phyloP scores from a whole-genome alignment of 116 monocot species.

The Phalaenopsis hybrid region DNA sequence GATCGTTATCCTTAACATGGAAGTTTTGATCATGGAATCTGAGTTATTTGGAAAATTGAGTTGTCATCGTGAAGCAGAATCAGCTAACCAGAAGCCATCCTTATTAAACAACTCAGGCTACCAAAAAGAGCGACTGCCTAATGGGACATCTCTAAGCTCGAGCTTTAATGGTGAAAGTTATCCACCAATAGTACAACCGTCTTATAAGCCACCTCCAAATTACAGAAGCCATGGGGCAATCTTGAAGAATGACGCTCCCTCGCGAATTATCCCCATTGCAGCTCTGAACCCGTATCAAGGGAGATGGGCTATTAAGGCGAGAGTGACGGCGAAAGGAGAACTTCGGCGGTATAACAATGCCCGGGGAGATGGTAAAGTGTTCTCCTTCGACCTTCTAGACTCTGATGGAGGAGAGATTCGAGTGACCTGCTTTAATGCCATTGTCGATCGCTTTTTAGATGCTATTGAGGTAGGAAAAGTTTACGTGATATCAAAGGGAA shows the following conservation, averaged over 20 bases:
- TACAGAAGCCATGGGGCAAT: constrained; percentile 70
- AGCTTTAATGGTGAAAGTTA: constrained; percentile 29
- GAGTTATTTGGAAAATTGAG: constrained; percentile 52
- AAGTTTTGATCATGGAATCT: constrained; percentile 47
- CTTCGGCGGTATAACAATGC: constrained; percentile 83
- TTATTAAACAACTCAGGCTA: constrained; percentile 13
- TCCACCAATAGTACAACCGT: constrained; percentile 62
- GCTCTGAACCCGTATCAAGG: constrained; percentile 87
- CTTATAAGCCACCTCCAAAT: constrained; percentile 79
- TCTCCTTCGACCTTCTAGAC: constrained; percentile 90
- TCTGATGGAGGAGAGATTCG: constrained; percentile 87
- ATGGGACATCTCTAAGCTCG: constrained; percentile 20
- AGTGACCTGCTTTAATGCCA: constrained; percentile 73
- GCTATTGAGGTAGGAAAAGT: constrained; percentile 62
- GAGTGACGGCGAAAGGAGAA: constrained; percentile 85
- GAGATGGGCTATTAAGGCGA: constrained; percentile 78
- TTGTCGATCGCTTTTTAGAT: constrained; percentile 68
- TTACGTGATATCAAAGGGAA: constrained; percentile 71
- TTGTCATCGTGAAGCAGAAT: constrained; percentile 15
- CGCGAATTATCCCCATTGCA: constrained; percentile 71
- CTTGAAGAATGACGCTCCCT: constrained; percentile 71
- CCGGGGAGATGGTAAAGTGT: constrained; percentile 92
- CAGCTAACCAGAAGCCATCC: constrained; percentile 10
- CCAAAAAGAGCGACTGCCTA: constrained; percentile 5
- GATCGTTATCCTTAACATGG: constrained; percentile 87